Evolutionary conservation across 164 flowering plant species (phyloP).

Genomic region (Euptelea pleiosperma): DNA sequence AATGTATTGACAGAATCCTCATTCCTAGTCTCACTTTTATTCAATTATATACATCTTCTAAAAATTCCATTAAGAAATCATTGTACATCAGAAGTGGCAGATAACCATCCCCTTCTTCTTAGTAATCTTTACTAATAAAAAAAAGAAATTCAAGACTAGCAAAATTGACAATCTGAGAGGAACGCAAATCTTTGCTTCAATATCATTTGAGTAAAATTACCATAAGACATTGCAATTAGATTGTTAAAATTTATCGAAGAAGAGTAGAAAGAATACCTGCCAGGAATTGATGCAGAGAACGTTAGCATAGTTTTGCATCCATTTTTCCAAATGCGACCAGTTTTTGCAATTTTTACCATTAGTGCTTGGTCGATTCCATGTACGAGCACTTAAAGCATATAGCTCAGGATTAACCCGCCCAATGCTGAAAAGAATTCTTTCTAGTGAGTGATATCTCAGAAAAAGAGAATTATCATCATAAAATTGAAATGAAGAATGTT

Average conservation of each 20-base stretch:
- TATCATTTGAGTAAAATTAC: neutral
- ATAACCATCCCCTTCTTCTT: too few relatives aligned
- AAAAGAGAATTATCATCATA: neutral
- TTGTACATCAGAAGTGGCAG: too few relatives aligned
- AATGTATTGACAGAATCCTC: too few relatives aligned
- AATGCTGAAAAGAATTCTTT: slow-evolving; percentile 56
- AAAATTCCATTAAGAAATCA: too few relatives aligned
- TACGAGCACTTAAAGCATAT: slow-evolving; percentile 73
- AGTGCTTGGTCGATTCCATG: slow-evolving; percentile 36
- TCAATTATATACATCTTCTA: too few relatives aligned
- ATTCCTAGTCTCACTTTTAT: too few relatives aligned
- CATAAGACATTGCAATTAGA: neutral
- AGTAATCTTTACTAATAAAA: too few relatives aligned
- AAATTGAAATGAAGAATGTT: neutral
- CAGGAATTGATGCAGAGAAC: slow-evolving; percentile 90
- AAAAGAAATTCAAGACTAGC: too few relatives aligned
- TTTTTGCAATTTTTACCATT: slow-evolving; percentile 17
- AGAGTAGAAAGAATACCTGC: slow-evolving; percentile 60
- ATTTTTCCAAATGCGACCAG: slow-evolving; percentile 30
- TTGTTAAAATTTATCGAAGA: neutral
- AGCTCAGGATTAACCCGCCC: slow-evolving; percentile 80
- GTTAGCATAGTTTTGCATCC: slow-evolving; percentile 73
- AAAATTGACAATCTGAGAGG: slow-evolving; percentile 4
- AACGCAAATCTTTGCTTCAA: neutral
- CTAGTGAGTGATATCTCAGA: slow-evolving; percentile 2